Conservation (phyloP, 139 green algal species). For the Volvox africanus region DNA sequence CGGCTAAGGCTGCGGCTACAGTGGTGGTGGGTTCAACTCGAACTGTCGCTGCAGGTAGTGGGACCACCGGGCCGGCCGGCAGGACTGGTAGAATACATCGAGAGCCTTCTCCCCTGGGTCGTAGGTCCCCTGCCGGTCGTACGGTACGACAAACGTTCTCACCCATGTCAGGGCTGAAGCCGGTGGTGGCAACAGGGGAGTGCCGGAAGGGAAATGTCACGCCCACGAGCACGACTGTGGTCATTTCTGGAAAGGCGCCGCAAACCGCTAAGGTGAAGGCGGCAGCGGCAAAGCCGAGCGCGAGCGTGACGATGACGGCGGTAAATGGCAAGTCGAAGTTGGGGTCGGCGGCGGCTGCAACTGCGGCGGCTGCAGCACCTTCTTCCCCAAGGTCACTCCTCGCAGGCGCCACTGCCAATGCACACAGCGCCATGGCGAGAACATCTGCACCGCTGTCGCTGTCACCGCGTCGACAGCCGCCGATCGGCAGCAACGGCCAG, state of each 20-base stretch:
- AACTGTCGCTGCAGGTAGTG: background rate
- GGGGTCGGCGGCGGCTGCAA: background rate
- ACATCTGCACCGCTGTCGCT: background rate
- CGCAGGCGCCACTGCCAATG: background rate
- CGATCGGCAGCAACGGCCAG: background rate
- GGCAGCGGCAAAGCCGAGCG: background rate
- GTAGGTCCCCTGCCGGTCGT: background rate
- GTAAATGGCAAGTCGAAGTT: background rate
- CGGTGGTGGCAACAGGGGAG: background rate
- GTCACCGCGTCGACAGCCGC: background rate
- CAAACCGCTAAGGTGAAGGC: background rate
- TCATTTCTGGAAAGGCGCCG: too few species aligned
- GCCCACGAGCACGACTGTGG: too few species aligned
- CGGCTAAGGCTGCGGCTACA: background rate
- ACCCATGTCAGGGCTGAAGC: background rate
- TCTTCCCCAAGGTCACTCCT: too few species aligned
- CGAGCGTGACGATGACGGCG: background rate
- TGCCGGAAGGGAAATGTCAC: too few species aligned
- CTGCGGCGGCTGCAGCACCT: background rate
- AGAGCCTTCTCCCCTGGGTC: background rate
- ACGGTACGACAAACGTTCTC: background rate
- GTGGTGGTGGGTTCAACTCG: background rate
- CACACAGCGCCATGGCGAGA: background rate
- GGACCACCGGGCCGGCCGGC: background rate
- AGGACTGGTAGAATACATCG: background rate